Evolutionary conservation across 345 rosid genomes (phyloP).

Genomic region (Linum tenue): DNA sequence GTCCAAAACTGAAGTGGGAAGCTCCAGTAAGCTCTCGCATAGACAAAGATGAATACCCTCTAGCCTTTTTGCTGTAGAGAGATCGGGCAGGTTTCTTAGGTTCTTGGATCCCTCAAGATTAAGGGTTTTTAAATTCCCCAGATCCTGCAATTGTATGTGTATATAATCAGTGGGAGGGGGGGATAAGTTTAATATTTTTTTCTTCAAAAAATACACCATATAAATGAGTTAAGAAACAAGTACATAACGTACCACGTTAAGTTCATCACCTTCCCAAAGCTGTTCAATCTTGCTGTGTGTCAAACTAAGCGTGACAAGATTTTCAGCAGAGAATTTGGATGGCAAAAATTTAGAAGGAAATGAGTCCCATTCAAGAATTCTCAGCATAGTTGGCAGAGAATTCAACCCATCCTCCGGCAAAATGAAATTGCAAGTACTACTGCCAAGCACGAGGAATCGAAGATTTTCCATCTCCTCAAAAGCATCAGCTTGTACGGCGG

Average conservation of each 20-base stretch:
- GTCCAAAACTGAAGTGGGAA: neutral
- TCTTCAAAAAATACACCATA: neutral
- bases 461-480: neutral
- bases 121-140: constrained; percentile 9
- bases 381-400: constrained; percentile 6
- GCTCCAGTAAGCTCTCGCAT: constrained; percentile 9
- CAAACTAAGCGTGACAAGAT: constrained; percentile 14
- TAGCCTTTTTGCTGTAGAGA: neutral
- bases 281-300: constrained; percentile 1
- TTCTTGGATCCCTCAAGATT: constrained; percentile 3
- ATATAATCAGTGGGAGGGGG: no score
- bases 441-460: neutral
- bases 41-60: constrained; percentile 7
- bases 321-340: constrained; percentile 1
- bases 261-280: neutral
- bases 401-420: neutral
- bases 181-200: no score
- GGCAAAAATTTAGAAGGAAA: constrained; percentile 14
- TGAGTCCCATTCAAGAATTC: constrained; percentile 8
- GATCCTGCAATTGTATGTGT: no score
- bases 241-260: neutral
- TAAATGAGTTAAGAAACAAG: neutral
- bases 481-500: neutral
- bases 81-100: neutral
- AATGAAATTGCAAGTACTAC: neutral